Conservation (phyloP, 2,329 filamentous ascomycete species). For the Chaetomium sp. region DNA sequence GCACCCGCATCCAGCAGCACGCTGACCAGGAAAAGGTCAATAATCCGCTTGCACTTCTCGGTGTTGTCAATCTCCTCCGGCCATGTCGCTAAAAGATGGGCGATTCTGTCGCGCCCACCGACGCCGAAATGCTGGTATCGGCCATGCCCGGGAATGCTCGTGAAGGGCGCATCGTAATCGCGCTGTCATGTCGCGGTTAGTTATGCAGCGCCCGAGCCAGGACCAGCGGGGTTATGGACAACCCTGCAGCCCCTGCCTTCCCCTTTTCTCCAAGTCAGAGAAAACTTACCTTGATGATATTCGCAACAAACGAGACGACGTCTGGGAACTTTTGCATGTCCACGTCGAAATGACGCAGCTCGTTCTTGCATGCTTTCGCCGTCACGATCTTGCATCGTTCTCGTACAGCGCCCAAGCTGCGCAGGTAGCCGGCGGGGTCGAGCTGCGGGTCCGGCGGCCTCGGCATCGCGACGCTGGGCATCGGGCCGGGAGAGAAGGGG, state of each 20-base stretch:
- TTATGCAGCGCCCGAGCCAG: neutral
- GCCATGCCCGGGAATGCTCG: conserved; percentile 78
- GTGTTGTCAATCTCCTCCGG: conserved; percentile 67
- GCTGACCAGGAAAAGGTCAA: conserved; percentile 78
- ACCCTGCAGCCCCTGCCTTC: neutral
- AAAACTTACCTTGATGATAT: conserved; percentile 83
- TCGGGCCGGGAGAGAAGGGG: conserved; percentile 54
- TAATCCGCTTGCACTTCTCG: conserved; percentile 72
- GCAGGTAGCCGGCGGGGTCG: conserved; percentile 87
- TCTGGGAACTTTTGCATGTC: conserved; percentile 82
- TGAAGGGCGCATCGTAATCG: conserved; percentile 59
- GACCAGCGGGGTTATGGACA: neutral
- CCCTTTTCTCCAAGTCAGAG: neutral
- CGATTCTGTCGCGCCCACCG: conserved; percentile 73
- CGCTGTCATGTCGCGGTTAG: conserved; percentile 41
- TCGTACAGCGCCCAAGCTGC: conserved; percentile 84
- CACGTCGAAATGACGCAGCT: conserved; percentile 83
- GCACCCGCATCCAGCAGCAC: conserved; percentile 86
- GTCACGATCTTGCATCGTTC: conserved; percentile 75
- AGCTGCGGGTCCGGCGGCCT: conserved; percentile 83
- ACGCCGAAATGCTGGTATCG: conserved; percentile 83
- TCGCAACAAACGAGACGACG: conserved; percentile 84
- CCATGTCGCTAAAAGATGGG: conserved; percentile 71
- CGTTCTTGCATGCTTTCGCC: conserved; percentile 74
- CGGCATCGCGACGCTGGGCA: conserved; percentile 65